Conservation (phyloP, 768 basidiomycete species). For the Lactifluus echinatus region DNA sequence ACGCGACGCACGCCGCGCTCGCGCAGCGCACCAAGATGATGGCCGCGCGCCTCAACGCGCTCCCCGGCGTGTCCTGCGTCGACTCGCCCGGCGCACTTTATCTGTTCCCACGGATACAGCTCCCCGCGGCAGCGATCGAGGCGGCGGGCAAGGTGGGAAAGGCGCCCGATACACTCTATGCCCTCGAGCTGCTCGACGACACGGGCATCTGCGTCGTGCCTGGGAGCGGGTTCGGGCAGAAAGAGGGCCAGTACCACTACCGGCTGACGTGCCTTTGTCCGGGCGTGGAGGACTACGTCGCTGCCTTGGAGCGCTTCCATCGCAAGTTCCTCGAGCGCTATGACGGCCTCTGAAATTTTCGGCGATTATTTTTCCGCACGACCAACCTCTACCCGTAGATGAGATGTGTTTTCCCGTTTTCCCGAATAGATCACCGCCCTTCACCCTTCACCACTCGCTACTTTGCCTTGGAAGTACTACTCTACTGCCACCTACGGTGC, state of each 20-base stretch:
- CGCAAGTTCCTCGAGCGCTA: conserved; percentile 48
- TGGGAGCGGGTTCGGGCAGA: conserved; percentile 92
- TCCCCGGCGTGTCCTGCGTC: conserved; percentile 87
- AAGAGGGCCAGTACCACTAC: conserved; percentile 83
- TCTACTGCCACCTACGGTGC: too few species aligned
- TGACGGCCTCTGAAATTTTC: conserved; percentile 15
- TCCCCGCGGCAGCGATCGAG: conserved; percentile 64
- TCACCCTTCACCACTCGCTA: too few species aligned
- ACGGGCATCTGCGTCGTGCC: conserved; percentile 94
- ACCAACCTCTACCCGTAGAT: not conserved
- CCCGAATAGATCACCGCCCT: not conserved
- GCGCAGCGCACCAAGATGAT: conserved; percentile 62
- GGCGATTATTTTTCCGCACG: too few species aligned
- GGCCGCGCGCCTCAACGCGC: conserved; percentile 67
- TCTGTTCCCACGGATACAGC: conserved; percentile 75
- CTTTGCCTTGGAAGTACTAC: too few species aligned
- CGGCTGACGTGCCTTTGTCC: conserved; percentile 91
- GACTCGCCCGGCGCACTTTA: conserved; percentile 90
- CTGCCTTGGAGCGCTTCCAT: conserved; percentile 73
- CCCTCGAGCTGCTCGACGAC: conserved; percentile 71
- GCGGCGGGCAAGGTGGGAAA: conserved; percentile 67
- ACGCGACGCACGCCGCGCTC: conserved; percentile 67
- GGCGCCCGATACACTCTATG: conserved; percentile 84
- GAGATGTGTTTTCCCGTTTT: not conserved
- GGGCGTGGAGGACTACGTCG: conserved; percentile 87